Conservation (phyloP, 768 basidiomycete genomes). For the Crepidotus variabilis region DNA sequence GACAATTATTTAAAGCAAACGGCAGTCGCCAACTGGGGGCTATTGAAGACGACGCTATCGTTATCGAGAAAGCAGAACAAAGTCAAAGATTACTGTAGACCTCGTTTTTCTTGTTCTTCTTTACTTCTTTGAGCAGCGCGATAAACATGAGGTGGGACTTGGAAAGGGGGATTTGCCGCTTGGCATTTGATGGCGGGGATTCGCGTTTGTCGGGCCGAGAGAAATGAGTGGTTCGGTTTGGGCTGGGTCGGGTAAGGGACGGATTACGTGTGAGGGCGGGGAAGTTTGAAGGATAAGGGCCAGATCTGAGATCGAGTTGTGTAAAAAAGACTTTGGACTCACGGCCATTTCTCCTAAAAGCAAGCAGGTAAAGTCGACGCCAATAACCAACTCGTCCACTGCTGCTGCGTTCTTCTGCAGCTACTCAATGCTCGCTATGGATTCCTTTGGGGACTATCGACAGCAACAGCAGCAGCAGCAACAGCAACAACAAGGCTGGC, state of each 20-base stretch:
- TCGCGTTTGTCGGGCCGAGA: not conserved
- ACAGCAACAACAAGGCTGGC: conserved; percentile 13
- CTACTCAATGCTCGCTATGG: not conserved
- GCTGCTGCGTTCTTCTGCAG: not conserved
- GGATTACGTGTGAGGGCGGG: not conserved
- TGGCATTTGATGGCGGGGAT: not conserved
- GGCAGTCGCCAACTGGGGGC: not conserved
- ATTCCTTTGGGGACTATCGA: conserved; percentile 2
- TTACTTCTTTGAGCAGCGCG: not conserved
- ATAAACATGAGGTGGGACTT: not conserved
- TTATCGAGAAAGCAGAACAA: not conserved
- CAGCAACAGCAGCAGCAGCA: conserved; percentile 15
- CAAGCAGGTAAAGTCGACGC: not conserved
- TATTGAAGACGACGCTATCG: not conserved
- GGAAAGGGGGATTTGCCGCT: not conserved
- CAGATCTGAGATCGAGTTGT: not conserved
- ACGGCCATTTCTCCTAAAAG: not conserved
- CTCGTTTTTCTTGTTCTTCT: not conserved
- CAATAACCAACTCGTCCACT: not conserved
- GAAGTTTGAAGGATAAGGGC: not conserved
- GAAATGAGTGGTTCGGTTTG: not conserved
- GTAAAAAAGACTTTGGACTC: not conserved
- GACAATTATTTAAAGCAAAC: not conserved
- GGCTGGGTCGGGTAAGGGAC: not conserved
- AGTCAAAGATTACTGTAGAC: not conserved